Base-by-base conservation (phyloP, 2,329 filamentous ascomycete species). In the Ilyonectria destructans region DNA sequence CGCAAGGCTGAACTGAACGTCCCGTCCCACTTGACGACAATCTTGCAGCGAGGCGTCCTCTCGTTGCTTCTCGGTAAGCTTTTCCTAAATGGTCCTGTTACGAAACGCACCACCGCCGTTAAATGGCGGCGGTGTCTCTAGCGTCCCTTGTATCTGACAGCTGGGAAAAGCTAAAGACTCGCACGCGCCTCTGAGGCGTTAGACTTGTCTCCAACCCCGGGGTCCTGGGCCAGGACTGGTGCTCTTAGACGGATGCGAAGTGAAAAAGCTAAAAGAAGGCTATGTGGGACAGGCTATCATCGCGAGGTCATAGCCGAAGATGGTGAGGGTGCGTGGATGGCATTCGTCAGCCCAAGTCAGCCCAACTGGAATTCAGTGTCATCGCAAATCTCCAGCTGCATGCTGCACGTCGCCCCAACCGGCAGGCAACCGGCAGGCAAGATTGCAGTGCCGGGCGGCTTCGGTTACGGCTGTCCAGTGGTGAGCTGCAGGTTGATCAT, bases 121-220 rank as follows among this genome's bases (percentile, higher is more conserved):
- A 54, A 55, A 48, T 26, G 37, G 49, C 62, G 62, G 35, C 49
- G 51, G 65, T 31, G 61, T 43, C 35, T 71, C 58, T 66, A 61
- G 58, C 56, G 49, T 66, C 57, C 51, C 65, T 55, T 61, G 70
- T 33, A 58, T 35, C 49, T 21, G 49, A 54, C 49, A 54, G 29
- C n/a, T 54, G 49, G 13, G 29, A 6, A n/a, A 35, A 54, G 29
- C 29, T 31, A 19, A 54, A 33, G n/a, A 19, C 12, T 54, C 29
- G 21, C 17, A 31, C 26, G 29, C 49, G 26, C 21, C 21, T 31
- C 26, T 13, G 23, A 29, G 21, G 48, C 48, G 49, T 33, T 17
- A 40, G 29, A 10, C 29, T 33, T 35, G 49, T 54, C 19, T 21
- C 12, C 10, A 19, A 54, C 17, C 49, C 49, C 29, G 4, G 49